Conservation (phyloP, 495 filamentous ascomycete genomes). For the Amphirosellinia nigrospora region DNA sequence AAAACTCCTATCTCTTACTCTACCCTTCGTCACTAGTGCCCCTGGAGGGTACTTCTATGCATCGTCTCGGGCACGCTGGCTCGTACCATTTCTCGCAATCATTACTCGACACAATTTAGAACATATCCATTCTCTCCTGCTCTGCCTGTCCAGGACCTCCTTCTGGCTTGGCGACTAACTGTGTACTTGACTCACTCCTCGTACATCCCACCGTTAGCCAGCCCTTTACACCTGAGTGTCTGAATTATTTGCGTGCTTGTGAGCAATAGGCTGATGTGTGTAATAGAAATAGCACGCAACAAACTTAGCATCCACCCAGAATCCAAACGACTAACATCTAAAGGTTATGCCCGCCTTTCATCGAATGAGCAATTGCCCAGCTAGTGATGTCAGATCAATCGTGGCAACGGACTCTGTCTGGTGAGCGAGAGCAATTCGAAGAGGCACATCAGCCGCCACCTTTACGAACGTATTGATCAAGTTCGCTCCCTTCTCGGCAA, state of each 20-base stretch:
- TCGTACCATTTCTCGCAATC: neutral
- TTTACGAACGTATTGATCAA: slow-evolving; percentile 19
- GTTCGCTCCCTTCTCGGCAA: slow-evolving; percentile 15
- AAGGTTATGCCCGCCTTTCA: neutral
- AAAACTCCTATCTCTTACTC: neutral
- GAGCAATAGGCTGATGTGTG: neutral
- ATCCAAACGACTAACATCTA: neutral
- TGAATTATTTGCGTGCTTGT: neutral
- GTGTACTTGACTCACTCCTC: neutral
- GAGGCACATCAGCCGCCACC: neutral
- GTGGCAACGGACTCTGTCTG: neutral
- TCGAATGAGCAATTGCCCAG: neutral
- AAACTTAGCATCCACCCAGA: neutral
- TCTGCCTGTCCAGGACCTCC: neutral
- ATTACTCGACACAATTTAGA: slow-evolving; percentile 8
- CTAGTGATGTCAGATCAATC: slow-evolving; percentile 9
- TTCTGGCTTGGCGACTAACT: neutral
- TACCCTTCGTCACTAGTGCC: neutral
- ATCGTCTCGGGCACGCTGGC: neutral
- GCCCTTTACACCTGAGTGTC: neutral
- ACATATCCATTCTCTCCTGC: neutral
- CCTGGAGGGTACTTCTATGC: neutral
- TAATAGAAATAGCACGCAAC: neutral
- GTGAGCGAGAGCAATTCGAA: neutral
- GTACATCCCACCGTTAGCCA: neutral